Evolutionary conservation across 2,329 filamentous ascomycete genomes (phyloP), one percentile per base, ranked within the genome.

Genomic region (Beauveria sp.): DNA sequence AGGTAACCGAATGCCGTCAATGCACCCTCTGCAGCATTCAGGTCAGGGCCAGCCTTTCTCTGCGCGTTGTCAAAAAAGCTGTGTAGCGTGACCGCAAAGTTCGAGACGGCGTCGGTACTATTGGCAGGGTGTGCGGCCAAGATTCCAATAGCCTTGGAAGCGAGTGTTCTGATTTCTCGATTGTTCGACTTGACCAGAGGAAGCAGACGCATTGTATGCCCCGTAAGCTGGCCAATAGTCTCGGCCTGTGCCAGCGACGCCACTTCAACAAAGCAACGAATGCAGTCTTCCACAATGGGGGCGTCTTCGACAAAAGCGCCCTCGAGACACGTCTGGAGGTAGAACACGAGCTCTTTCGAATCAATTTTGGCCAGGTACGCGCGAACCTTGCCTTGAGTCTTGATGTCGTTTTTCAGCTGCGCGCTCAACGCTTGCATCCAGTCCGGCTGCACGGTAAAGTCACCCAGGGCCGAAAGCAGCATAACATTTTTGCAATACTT

Each of bases 341-440:
- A 78, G 6, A 75, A 73, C 0, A 74, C 64, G 2, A 84, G 65
- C 16, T 72, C 70, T 2, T 72, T 70, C 18, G 72, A 68, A 28
- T 81, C 75, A 1, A 76, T 66, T 48, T 68, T 71, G 60, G 74
- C 68, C 62, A 89, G 69, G 64, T 88, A 85, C 0, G 70, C 69
- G 60, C 80, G 82, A 61, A 92, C 80, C 6, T 80, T 80, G 28
- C 80, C 73, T 46, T 90, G 82, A 12, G 85, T 85, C 51, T 80
- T 76, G 62, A 88, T 80, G 68, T 93, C 89, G 5, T 88, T 89
- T 46, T 86, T 82, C 34, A 95, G 79, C 7, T 88, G 80, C 1
- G 86, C 84, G 66, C 93, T 89, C 2, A 98, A 79, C 66, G 89
- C 88, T 51, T 87, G 81, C 70, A 92, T 89, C 95, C 95, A 98